Base-by-base conservation (phyloP, 1,284 basidiomycete genomes). In the Pseudozyma pruni region DNA sequence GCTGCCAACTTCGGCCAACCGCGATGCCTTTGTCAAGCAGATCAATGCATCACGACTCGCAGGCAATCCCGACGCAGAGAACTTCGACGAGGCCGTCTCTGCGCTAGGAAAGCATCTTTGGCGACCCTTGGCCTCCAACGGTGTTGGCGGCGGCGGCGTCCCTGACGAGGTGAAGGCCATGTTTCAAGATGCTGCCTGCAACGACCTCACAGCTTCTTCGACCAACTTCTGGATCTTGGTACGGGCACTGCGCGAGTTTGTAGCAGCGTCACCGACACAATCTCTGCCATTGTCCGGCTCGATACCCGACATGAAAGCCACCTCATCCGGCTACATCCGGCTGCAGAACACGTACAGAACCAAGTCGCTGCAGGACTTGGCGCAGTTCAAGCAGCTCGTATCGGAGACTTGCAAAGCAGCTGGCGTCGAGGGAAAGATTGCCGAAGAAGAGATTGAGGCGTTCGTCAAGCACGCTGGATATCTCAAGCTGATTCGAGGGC, bases 241-340 rank as follows among this genome's bases (percentile, higher is more conserved):
- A n/a, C 85, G 87, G 17, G 90, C 94, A 0, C 86, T 98, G 29
- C 85, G 87, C 32, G 83, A 86, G 34, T 88, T 85, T 60, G 81
- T 82, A 19, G 57, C 58, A 88, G 50, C 60, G 85, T 85, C 62
- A 69, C 83, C 64, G 8, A 54, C 68, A 3, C 43, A 55, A n/a
- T 56, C 54, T 13, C 81, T 88, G 6, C 90, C 90, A 0, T 83
- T 90, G 14, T 86, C 87, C 0, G 85, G 88, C 2, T 87, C 91
- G 0, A 85, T 98, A 1, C 95, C 95, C 0, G 95, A 98, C 84
- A 97, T 99, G 92, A 95, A 96, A 82, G 90, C 94, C 4, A 90
- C 90, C 72, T 96, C 94, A 0, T 82, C 85, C 34, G 88, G 87
- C 55, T 98, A 97, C 81, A 89, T 94, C 42, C 86, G 87, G 32